phyloP scores from a whole-genome alignment of 2,329 filamentous ascomycete genomes.

The Rhinocladiella mackenziei region DNA sequence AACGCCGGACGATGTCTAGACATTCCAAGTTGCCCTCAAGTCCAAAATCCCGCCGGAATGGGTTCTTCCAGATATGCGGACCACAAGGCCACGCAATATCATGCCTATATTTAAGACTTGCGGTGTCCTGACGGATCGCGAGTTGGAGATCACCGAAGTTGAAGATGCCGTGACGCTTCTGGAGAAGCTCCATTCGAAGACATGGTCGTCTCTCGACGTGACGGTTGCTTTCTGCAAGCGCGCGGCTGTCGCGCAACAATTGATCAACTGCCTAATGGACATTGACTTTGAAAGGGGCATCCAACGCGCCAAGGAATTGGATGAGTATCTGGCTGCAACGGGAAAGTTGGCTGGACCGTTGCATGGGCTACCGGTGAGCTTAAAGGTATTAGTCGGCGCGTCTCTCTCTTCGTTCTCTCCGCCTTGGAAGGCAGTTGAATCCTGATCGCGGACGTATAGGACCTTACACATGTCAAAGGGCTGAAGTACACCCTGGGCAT shows the following conservation, averaged over 20 bases:
- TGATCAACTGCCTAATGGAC: slow-evolving; percentile 39
- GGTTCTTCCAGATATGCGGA: neutral
- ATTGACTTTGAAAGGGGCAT: slow-evolving; percentile 45
- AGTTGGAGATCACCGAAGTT: slow-evolving; percentile 3
- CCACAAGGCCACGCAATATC: neutral
- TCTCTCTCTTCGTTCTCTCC: neutral
- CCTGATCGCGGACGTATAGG: too few species aligned
- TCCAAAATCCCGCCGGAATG: slow-evolving; percentile 2
- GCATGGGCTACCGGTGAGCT: slow-evolving; percentile 8
- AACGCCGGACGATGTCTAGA: too few species aligned
- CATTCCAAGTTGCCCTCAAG: too few species aligned
- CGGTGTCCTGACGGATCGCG: slow-evolving; percentile 2
- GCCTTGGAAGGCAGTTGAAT: too few species aligned
- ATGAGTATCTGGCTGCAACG: slow-evolving; percentile 39
- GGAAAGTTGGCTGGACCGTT: slow-evolving; percentile 30
- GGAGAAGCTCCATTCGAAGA: neutral
- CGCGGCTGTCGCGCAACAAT: slow-evolving; percentile 38
- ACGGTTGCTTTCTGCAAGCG: slow-evolving; percentile 41
- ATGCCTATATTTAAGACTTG: neutral
- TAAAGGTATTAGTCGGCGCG: slow-evolving; percentile 13
- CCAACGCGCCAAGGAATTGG: slow-evolving; percentile 56
- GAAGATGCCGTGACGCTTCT: slow-evolving; percentile 3
- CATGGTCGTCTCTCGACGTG: slow-evolving; percentile 29
- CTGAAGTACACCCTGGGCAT: slow-evolving; percentile 27
- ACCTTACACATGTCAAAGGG: slow-evolving; percentile 27